phyloP scores from a whole-genome alignment of 495 filamentous ascomycete species.

The Ramalina peruviana region DNA sequence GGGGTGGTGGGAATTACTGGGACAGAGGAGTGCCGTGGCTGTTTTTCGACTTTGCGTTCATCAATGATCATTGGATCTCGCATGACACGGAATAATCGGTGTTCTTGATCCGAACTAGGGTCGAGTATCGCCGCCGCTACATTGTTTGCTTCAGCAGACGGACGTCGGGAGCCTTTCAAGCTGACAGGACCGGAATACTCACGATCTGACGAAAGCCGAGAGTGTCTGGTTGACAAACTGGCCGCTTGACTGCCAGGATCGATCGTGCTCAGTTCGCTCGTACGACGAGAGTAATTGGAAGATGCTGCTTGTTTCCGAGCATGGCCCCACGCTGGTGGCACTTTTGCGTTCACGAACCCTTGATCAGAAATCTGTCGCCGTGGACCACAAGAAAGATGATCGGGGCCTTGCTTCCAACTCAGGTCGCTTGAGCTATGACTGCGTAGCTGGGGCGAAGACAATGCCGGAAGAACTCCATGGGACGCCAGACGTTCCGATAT shows the following conservation, averaged over 20 bases:
- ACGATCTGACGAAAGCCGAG: neutral
- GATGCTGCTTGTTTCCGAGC: neutral
- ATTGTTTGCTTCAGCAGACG: neutral
- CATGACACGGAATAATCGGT: no score
- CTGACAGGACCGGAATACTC: neutral
- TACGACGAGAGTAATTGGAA: conserved; percentile 5
- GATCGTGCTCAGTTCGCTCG: neutral
- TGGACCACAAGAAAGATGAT: conserved; percentile 1
- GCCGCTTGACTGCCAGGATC: neutral
- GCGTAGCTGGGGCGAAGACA: conserved; percentile 5
- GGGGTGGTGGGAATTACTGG: neutral
- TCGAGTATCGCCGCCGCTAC: no score
- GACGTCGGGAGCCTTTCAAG: neutral
- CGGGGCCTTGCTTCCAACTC: conserved; percentile 4
- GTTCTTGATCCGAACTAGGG: no score
- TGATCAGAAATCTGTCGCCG: conserved; percentile 7
- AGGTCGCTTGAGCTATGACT: neutral
- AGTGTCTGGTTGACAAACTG: neutral
- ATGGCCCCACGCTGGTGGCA: conserved; percentile 4
- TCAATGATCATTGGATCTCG: no score
- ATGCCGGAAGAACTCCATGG: neutral
- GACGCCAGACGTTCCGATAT: conserved; percentile 11
- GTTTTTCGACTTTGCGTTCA: no score
- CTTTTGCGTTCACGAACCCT: neutral
- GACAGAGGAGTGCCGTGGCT: no score